Percentiles rank a stretch among this genome's conserved stretches.
Evolutionary conservation across 2,329 filamentous ascomycete genomes (phyloP).

Genomic region (Botrytis aclada): DNA sequence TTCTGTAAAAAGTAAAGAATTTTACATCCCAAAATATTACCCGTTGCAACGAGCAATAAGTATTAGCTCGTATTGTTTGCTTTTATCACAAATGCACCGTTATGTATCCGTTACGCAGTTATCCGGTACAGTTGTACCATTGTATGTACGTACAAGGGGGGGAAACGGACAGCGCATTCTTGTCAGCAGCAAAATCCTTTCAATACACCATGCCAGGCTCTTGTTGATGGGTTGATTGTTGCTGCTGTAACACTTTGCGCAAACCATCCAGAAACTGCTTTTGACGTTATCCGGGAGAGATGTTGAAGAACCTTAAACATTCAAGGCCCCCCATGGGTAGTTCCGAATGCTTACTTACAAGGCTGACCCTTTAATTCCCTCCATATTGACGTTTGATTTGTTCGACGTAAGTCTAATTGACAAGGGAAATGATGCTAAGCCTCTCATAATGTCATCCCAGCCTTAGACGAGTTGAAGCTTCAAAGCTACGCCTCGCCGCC

Average conservation of each 20-base stretch:
- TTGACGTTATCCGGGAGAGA: background rate
- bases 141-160: background rate
- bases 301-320: background rate
- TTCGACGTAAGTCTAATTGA: background rate
- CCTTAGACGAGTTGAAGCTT: background rate
- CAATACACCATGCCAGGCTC: background rate
- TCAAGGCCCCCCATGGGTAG: background rate
- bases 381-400: slow-evolving; percentile 1
- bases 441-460: background rate
- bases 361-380: background rate
- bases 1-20: background rate
- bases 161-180: background rate
- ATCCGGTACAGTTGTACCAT: background rate
- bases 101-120: background rate
- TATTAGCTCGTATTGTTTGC: background rate
- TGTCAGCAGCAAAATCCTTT: background rate
- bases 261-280: background rate
- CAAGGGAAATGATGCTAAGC: slow-evolving; percentile 1
- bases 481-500: background rate
- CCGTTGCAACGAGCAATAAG: background rate
- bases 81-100: too few relatives aligned
- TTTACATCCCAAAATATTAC: background rate
- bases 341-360: background rate
- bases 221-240: background rate
- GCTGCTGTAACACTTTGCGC: background rate